Conservation (phyloP, 805 yeast genomes). For the Ogataea pilisensis region DNA sequence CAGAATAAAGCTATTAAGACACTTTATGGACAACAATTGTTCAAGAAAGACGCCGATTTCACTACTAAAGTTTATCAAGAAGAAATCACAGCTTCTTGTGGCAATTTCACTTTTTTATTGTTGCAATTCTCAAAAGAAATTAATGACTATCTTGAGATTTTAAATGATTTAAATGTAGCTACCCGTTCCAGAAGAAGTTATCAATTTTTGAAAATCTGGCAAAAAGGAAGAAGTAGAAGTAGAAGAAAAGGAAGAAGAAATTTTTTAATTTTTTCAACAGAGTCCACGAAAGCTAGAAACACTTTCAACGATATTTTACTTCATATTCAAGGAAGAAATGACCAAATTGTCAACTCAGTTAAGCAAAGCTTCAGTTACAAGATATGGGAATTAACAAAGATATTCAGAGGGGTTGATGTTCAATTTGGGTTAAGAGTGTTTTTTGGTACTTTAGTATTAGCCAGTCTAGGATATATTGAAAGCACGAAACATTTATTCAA, state of each 20-base stretch:
- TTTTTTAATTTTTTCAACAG: too few species aligned
- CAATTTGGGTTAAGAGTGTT: slow-evolving; percentile 80
- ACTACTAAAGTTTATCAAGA: slow-evolving; percentile 58
- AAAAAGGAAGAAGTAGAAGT: slow-evolving; percentile 1
- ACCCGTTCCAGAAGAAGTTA: slow-evolving; percentile 32
- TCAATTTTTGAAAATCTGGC: slow-evolving; percentile 56
- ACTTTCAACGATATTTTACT: slow-evolving; percentile 35
- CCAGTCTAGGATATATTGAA: slow-evolving; percentile 64
- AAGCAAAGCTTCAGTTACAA: slow-evolving; percentile 24
- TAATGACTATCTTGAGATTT: slow-evolving; percentile 39
- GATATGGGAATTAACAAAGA: slow-evolving; percentile 47
- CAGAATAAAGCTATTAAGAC: slow-evolving; percentile 54
- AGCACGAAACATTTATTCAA: slow-evolving; percentile 49
- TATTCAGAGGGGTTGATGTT: slow-evolving; percentile 60
- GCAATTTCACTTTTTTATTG: slow-evolving; percentile 66
- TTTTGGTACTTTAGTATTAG: slow-evolving; percentile 63
- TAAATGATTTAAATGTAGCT: slow-evolving; percentile 29
- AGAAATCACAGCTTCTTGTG: slow-evolving; percentile 81
- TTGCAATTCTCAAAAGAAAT: slow-evolving; percentile 61
- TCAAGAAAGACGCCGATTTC: slow-evolving; percentile 36
- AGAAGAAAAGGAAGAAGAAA: too few species aligned
- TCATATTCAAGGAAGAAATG: slow-evolving; percentile 8
- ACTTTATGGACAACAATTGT: slow-evolving; percentile 54
- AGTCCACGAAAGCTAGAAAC: slow-evolving; percentile 4
- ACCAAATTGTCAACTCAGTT: slow-evolving; percentile 6